Evolutionary conservation across 176 grass and related monocot genomes (phyloP), one percentile per base, ranked within the genome.

Genomic region (Bonia amplexicaulis): DNA sequence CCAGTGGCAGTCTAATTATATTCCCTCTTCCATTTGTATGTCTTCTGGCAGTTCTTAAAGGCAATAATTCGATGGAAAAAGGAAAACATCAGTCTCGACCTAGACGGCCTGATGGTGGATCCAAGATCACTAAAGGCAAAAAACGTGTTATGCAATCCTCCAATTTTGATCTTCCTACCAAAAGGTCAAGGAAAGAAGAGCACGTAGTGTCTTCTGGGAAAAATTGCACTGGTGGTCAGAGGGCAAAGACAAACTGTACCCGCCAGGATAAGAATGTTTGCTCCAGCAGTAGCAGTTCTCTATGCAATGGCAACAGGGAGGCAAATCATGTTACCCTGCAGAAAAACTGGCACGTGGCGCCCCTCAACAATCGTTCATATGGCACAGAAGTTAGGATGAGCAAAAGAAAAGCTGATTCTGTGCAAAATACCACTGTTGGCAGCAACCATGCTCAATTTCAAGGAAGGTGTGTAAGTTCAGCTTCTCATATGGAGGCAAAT

Each of bases 131-230:
- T 40, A 20, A 85, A 78, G 84, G 84, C 47, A 82, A 76, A 59
- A 91, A 84, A 64, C 62, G 77, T 39, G 26, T 26, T 26, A 26
- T 25, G 22, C 90, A 67, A 65, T 78, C 80, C 58, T 79, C 84
- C 37, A 81, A 80, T n/a, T 62, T 47, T 66, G 85, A 80, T 72
- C 51, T 37, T 8, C 77, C 77, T 61, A 61, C 68, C 61, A 89
- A 91, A 71, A 71, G 67, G 57, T 69, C 31, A 16, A 89, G 79
- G 77, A 89, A 75, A 72, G 69, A 82, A 82, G 81, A 73, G 37
- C 15, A 33, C 51, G 58, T 26, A 19, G 41, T 68, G 44, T 42
- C 52, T 79, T 67, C 29, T 55, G 16, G 42, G 7, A 66, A 48
- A 84, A 48, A 55, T 16, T 1, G 1, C 33, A 25, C 66, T 26